phyloP scores from a whole-genome alignment of 78 protist genomes.

The Dictyostelium purpureum region DNA sequence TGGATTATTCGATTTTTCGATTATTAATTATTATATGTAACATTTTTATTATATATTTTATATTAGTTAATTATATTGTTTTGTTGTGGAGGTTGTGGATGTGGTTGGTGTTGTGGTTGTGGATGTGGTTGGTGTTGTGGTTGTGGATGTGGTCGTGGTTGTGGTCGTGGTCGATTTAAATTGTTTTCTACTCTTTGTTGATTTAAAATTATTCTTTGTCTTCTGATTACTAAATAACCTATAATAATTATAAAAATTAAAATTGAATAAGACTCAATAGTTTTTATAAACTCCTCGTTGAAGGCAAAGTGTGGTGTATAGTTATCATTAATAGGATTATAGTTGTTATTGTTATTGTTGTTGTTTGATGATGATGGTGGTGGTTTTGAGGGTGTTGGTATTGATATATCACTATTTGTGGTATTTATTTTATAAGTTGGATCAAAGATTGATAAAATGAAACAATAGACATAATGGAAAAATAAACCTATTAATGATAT shows the following conservation, averaged over 20 bases:
- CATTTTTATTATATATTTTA: not conserved
- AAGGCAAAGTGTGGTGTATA: not conserved
- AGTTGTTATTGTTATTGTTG: not conserved
- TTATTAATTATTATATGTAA: too few species aligned
- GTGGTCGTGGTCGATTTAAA: not conserved
- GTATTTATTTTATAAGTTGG: not conserved
- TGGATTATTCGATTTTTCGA: too few species aligned
- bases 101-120: not conserved
- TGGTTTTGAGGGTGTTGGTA: not conserved
- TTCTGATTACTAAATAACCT: slow-evolving; percentile 44
- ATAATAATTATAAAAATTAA: slow-evolving; percentile 3
- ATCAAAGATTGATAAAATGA: slow-evolving; percentile 18
- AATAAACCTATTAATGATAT: slow-evolving; percentile 73
- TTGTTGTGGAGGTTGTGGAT: not conserved
- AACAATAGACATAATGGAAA: slow-evolving; percentile 32
- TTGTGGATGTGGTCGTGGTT: not conserved
- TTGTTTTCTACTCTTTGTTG: slow-evolving; percentile 29
- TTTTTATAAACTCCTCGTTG: not conserved
- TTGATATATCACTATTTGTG: not conserved
- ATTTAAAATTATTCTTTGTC: slow-evolving; percentile 45
- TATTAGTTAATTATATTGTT: not conserved
- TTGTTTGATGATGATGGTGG: not conserved
- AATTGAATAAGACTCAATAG: slow-evolving; percentile 23
- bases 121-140: not conserved
- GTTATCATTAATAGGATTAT: not conserved